A percentile compares a stretch with the other conserved stretches of the same genome.
Evolutionary conservation across 2,329 filamentous ascomycete genomes (phyloP).

Genomic region (Apiospora koreana): DNA sequence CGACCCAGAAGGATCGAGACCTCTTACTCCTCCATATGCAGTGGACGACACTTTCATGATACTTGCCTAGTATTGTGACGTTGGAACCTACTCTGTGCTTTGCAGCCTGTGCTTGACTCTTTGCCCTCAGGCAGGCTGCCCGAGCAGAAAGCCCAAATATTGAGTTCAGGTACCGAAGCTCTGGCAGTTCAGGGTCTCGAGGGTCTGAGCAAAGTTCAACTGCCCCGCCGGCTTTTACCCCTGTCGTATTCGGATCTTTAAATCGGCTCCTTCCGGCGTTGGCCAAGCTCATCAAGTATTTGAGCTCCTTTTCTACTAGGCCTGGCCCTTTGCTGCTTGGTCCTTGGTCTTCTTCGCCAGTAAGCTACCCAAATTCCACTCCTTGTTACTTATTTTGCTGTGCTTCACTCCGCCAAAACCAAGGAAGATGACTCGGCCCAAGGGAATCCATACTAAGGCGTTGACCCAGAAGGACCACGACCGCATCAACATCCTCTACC

Average conservation of each 20-base stretch:
- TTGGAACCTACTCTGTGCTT: neutral
- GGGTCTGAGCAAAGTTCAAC: neutral
- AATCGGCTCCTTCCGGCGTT: neutral
- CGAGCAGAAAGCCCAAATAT: neutral
- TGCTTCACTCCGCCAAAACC: conserved; percentile 9
- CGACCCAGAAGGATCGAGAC: neutral
- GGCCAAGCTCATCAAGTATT: neutral
- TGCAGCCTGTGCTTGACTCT: neutral
- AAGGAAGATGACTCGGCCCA: conserved; percentile 19
- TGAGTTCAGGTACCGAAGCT: neutral
- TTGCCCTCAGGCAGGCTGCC: neutral
- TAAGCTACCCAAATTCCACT: neutral
- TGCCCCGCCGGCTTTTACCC: neutral
- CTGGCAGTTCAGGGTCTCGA: neutral
- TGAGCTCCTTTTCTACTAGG: neutral
- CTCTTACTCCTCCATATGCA: neutral
- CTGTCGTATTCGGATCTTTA: neutral
- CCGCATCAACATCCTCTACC: conserved; percentile 30
- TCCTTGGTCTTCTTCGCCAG: neutral
- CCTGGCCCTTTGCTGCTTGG: neutral
- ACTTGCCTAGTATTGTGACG: neutral
- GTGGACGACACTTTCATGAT: neutral
- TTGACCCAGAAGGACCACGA: conserved; percentile 30
- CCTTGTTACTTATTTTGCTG: neutral
- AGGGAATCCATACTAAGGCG: conserved; percentile 29